Conservation (phyloP, 441 rosid genomes). For the Brassica balearica region DNA sequence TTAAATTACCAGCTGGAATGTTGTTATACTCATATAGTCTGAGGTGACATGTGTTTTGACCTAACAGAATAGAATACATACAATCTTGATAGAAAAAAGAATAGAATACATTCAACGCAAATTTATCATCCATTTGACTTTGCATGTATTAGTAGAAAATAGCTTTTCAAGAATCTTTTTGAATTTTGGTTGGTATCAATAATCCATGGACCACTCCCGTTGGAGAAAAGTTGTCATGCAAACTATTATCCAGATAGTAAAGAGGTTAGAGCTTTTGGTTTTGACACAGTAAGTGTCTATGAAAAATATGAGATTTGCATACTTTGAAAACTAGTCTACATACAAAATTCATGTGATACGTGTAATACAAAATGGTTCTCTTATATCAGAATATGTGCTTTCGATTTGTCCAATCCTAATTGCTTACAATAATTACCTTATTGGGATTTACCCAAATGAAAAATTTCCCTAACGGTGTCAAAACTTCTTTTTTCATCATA, state of each 20-base stretch:
- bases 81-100: background rate
- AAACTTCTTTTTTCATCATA: background rate
- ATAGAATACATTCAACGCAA: constrained; percentile 42
- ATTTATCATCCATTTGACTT: constrained; percentile 45
- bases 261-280: background rate
- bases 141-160: constrained; percentile 40
- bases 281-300: background rate
- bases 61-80: constrained; percentile 29
- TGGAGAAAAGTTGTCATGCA: constrained; percentile 6
- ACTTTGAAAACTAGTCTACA: constrained; percentile 5
- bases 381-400: constrained; percentile 26
- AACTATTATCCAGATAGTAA: constrained; percentile 7
- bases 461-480: no score
- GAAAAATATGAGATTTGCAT: background rate
- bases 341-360: background rate
- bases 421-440: constrained; percentile 36
- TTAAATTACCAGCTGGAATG: constrained; percentile 42
- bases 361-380: background rate
- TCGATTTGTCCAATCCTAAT: constrained; percentile 16
- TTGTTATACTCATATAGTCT: constrained; percentile 38
- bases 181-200: constrained; percentile 21
- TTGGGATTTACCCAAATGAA: constrained; percentile 29
- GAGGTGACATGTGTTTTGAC: constrained; percentile 47
- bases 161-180: constrained; percentile 31
- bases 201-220: constrained; percentile 33